Base-by-base conservation (phyloP, 352 stramenopile genomes). In the Phytophthora colocasiae region DNA sequence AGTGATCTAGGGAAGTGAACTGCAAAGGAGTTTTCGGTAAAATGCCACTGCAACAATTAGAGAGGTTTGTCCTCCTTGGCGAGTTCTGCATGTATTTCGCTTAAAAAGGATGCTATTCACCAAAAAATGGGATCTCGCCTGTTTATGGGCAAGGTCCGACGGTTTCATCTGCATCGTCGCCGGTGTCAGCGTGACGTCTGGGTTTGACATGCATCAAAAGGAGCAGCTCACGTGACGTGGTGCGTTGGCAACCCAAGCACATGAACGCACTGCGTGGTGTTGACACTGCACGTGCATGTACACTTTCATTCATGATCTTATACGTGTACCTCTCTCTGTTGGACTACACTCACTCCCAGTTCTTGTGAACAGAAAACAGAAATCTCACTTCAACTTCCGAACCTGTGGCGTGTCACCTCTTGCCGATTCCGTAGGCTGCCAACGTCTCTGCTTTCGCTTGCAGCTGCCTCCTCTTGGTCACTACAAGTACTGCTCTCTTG, bases 81-180 rank as follows among this genome's bases (percentile, higher is more conserved):
- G 22, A 1, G 22, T 22, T 22, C 22, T 22, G 22, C 22, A 22
- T 22, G 22, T 22, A 22, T 2, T 22, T 22, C 22, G 22, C 22
- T 22, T 22, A 22, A 22, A 22, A 22, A 22, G 19, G 19, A 19
- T 19, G 19, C 19, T 19, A 36, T 14, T 36, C 31, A 36, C 31
- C 31, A 36, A 36, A 36, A 46, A 58, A 58, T 58, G 34, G 19
- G 50, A 9, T 36, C 29, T 2, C 17, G 31, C 31, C 48, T 31
- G 22, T 29, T 36, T 57, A 8, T 40, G 47, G 6, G 15, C 29
- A 41, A 29, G 31, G 36, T 58, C 51, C 50, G 50, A 58, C 51
- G 45, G 61, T 69, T 53, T 63, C 52, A 36, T 17, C 10, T 11
- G 12, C 29, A 10, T 26, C 45, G 61, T 69, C 52, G 61, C 2